Evolutionary conservation across 768 basidiomycete genomes (phyloP), one percentile per base, ranked within the genome.

Genomic region (Astraeus odoratus): DNA sequence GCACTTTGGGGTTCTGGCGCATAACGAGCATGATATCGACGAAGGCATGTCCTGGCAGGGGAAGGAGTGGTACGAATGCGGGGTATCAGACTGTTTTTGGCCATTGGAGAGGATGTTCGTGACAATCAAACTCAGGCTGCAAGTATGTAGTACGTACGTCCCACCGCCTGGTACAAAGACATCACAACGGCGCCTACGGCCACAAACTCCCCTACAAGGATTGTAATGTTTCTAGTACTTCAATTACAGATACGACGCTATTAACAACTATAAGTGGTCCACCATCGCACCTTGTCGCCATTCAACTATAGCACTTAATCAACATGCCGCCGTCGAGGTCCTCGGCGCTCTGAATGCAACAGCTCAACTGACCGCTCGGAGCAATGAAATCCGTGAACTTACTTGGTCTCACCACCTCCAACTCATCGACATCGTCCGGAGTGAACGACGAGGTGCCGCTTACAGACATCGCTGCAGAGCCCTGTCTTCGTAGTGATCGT

Each of bases 1-100:
- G 69, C 61, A 22, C 75, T 72, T 13, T 72, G 65, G 3, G 77
- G 74, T 35, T 70, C 68, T 9, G 76, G 78, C 2, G 72, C 69
- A 41, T 67, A 65, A 38, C 68, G 70, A 51, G 50, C 54, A 43
- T 68, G 55, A 39, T 56, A 50, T 26, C 29, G 48, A 22, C 49
- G 44, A 22, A 46, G 51, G 7, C 49, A 48, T 33, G 12, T n/a
- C 38, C 43, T 52, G 25, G 23, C 30, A 5, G 37, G 33, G 33
- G 38, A 15, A 23, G 36, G 19, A 8, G 40, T 45, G 24, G 45
- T 12, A 26, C 30, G 48, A 13, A 27, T 39, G 18, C 30, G 31
- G 13, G 16, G 19, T 34, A 46, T 26, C 25, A 46, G 39, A 24
- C 30, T 34, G 19, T 45, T 36, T 34, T 42, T 35, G 24, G 43